Conservation (phyloP, 1,284 basidiomycete species). For the Irpex lacteus region DNA sequence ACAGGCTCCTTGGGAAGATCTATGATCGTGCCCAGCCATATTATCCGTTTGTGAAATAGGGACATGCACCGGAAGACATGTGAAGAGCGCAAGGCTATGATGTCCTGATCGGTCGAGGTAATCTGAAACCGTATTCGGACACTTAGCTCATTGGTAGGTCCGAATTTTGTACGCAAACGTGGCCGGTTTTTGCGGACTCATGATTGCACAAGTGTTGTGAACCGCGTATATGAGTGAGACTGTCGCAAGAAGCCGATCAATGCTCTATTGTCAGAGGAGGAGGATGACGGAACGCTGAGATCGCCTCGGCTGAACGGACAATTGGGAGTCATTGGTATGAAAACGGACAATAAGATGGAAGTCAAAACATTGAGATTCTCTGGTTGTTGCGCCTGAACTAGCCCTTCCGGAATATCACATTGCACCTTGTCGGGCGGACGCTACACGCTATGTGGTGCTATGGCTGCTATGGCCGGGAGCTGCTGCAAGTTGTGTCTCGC, state of each 20-base stretch:
- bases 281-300: slow-evolving; percentile 1
- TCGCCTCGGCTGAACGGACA: background rate
- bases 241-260: slow-evolving; percentile 1
- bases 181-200: slow-evolving; percentile 8
- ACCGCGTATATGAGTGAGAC: slow-evolving; percentile 6
- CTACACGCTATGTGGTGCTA: background rate
- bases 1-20: background rate
- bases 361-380: background rate
- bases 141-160: background rate
- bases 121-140: slow-evolving; percentile 5
- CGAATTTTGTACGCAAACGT: background rate
- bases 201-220: slow-evolving; percentile 4
- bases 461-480: background rate
- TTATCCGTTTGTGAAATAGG: background rate
- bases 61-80: background rate
- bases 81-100: slow-evolving; percentile 7
- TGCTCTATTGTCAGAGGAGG: background rate
- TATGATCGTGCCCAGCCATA: background rate
- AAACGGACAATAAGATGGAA: slow-evolving; percentile 1
- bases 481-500: no score
- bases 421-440: background rate
- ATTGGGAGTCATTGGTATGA: background rate
- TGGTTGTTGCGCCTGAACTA: background rate
- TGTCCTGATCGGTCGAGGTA: slow-evolving; percentile 10
- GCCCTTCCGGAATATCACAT: background rate